Evolutionary conservation across 2,329 filamentous ascomycete species (phyloP).

Genomic region (Tolypocladium album): DNA sequence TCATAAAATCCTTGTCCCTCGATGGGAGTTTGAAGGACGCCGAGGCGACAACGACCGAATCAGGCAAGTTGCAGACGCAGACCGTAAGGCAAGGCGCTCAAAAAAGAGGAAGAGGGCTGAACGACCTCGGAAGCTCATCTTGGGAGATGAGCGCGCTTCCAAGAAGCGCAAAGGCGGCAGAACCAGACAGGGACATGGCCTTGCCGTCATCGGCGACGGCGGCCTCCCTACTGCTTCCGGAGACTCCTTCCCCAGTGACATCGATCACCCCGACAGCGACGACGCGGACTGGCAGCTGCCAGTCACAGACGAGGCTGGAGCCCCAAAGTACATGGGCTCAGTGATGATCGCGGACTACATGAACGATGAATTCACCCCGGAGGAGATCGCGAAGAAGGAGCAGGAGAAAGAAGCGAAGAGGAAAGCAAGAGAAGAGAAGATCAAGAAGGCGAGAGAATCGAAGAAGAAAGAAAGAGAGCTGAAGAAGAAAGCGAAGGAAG

Average conservation of each 20-base stretch:
- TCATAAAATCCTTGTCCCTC: not conserved
- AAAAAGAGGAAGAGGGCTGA: not conserved
- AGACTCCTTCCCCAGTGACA: not conserved
- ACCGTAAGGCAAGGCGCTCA: not conserved
- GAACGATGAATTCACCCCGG: not conserved
- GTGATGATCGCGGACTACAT: not conserved
- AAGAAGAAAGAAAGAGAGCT: not conserved
- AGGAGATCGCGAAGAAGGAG: not conserved
- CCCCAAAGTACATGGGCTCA: not conserved
- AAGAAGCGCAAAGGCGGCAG: not conserved
- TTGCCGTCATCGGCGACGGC: not conserved
- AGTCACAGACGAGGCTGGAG: not conserved
- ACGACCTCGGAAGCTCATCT: not conserved
- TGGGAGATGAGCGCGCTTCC: not conserved
- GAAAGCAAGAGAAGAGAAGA: not conserved
- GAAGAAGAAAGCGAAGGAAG: not conserved
- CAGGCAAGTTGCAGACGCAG: not conserved
- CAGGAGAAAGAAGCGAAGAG: not conserved
- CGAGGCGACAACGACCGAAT: not conserved
- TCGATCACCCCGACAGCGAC: not conserved
- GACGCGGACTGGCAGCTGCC: not conserved
- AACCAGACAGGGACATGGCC: not conserved
- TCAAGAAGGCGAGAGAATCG: not conserved
- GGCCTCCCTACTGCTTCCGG: not conserved
- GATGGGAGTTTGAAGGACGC: not conserved